Percentiles rank a stretch among this genome's conserved stretches.
Conservation (phyloP, 148 eudicot species). For the Arbutus unedo region DNA sequence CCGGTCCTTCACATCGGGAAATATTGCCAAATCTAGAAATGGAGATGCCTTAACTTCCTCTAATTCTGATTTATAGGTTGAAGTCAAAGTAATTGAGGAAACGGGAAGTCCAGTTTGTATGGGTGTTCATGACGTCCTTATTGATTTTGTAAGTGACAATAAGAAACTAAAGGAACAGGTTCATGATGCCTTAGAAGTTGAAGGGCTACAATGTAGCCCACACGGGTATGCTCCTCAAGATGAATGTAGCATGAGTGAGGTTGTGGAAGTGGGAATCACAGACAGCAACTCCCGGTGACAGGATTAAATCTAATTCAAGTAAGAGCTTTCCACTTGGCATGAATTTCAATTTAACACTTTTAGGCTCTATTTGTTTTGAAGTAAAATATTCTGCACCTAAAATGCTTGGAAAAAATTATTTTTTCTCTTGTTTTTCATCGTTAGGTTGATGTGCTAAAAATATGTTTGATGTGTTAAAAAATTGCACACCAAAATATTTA, state of each 20-base stretch:
- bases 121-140: slow-evolving; percentile 21
- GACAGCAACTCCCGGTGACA: slow-evolving; percentile 27
- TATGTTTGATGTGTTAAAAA: background rate
- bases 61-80: slow-evolving; percentile 26
- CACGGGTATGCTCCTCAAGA: slow-evolving; percentile 34
- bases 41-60: slow-evolving; percentile 25
- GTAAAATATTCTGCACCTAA: background rate
- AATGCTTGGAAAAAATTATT: background rate
- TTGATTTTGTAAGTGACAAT: slow-evolving; percentile 18
- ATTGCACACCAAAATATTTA: background rate
- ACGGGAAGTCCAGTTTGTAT: slow-evolving; percentile 17
- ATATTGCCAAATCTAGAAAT: slow-evolving; percentile 22
- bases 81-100: slow-evolving; percentile 20
- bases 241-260: slow-evolving; percentile 31
- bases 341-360: background rate
- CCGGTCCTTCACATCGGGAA: background rate
- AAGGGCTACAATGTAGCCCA: slow-evolving; percentile 23
- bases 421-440: background rate
- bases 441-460: background rate
- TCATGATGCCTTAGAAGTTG: slow-evolving; percentile 19
- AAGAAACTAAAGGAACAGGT: slow-evolving; percentile 25
- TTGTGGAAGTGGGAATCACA: slow-evolving; percentile 36
- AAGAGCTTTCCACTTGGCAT: slow-evolving; percentile 22
- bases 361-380: background rate
- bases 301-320: slow-evolving; percentile 32